Base-by-base conservation (phyloP, 257 asterid species). In the Capsicum chinense region DNA sequence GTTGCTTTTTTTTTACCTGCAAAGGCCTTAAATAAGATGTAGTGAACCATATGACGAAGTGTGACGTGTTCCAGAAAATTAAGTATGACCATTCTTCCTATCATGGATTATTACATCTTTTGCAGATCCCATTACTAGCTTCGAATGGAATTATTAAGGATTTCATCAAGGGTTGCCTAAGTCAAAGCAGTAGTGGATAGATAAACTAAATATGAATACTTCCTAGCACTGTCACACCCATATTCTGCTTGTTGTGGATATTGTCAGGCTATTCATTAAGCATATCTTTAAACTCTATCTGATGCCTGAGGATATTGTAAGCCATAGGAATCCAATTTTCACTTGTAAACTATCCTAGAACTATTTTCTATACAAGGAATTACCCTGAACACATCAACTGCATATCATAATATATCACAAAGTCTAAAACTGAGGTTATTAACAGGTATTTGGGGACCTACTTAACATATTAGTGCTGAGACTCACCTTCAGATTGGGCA, bases 271-370 rank as follows among this genome's bases (percentile, higher is more conserved):
- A 66, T 66, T 35, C 19, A 66, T 35, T 33, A 13, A 66, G 47
- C 73, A 66, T 0, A 66, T 66, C n/a, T 66, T 66, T 19, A 66
- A 66, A 66, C 73, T 66, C 13, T 10, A 35, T 66, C 19, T 5
- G n/a, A 66, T 35, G 47, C 73, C 17, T 3, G 73, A 35, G 48
- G 48, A 66, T 35, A 66, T 66, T 66, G 73, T 66, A 33, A 33
- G 73, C 35, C n/a, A 66, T 66, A 66, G 73, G 47, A 35, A 33
- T 66, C 73, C 44, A 66, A 33, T 66, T 66, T 37, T 66, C 73
- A 66, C 73, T 66, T 35, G 11, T 66, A 35, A 66, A 66, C 73
- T 35, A 66, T 66, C 19, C 73, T 33, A 33, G 73, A 66, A 66
- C 9, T 66, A 13, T 66, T 66, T 33, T 13, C 19, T 44, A 64